A percentile compares a stretch with the other conserved stretches of the same genome.
Evolutionary conservation across 2,329 filamentous ascomycete genomes (phyloP).

Genomic region (Cryphonectria parasitica): DNA sequence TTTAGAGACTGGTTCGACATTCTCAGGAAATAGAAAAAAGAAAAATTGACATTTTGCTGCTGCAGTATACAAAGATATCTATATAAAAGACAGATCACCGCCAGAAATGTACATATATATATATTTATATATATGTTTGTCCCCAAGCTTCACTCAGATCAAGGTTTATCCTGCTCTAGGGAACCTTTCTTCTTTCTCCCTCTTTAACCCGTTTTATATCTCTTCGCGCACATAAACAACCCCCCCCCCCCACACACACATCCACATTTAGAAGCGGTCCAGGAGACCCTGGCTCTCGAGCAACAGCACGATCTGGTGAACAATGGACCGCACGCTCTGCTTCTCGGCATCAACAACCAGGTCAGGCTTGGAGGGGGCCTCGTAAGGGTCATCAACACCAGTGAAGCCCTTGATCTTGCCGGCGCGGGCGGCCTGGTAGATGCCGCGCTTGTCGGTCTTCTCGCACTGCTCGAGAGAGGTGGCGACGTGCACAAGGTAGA

Average conservation of each 20-base stretch:
- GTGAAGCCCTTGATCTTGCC: constrained; percentile 99
- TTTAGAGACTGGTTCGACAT: no score
- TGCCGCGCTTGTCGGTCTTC: constrained; percentile 90
- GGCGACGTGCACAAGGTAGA: constrained; percentile 94
- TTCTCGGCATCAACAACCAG: constrained; percentile 83
- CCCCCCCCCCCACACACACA: neutral
- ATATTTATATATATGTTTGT: neutral
- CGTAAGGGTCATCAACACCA: constrained; percentile 96
- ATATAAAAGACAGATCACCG: neutral
- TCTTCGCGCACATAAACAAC: neutral
- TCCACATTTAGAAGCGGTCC: constrained; percentile 61
- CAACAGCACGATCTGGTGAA: constrained; percentile 94
- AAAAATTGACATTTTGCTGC: neutral
- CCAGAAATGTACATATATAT: neutral
- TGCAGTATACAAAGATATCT: neutral
- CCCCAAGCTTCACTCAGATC: neutral
- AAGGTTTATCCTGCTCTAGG: constrained; percentile 7
- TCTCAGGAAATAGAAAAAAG: no score
- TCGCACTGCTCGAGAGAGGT: constrained; percentile 92
- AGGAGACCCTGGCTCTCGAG: constrained; percentile 88
- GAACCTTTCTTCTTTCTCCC: constrained; percentile 2
- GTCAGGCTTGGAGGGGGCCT: constrained; percentile 79
- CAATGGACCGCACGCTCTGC: constrained; percentile 87
- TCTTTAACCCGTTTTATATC: neutral
- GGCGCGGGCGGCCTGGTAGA: constrained; percentile 80